Evolutionary conservation across 495 filamentous ascomycete species (phyloP), one percentile per base, ranked within the genome.

Genomic region (Podospora pseudopauciseta): DNA sequence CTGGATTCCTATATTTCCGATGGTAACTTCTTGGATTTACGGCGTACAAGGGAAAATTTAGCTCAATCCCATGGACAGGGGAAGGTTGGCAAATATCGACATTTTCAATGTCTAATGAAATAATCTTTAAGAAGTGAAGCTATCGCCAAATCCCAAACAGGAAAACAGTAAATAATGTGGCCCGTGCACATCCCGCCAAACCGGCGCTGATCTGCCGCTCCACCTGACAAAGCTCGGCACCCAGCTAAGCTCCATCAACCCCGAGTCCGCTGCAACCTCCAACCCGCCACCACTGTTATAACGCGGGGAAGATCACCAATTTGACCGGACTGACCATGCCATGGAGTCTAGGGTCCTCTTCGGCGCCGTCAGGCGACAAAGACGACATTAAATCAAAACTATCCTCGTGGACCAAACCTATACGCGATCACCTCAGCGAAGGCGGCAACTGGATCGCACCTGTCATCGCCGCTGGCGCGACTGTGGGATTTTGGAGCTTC

Each of bases 371-470:
- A 15, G 53, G 67, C 53, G 56, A 23, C 49, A 60, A 44, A 7
- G 56, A 71, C 56, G 65, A 71, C 19, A 59, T 63, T 11, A 56
- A 76, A 27, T 86, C 86, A 68, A 74, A 72, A 32, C 84, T 81
- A 44, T 57, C 39, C 4, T 63, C 64, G 0, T 15, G 34, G 19
- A 49, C 1, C 5, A 1, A 53, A 28, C 11, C 18, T 63, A 58
- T 71, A 65, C 62, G 90, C 89, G 70, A 80, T 16, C 87, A 89
- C 65, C 92, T 91, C 78, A 84, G 82, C 64, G 85, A 89, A 68
- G 85, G 88, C 0, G 79, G 86, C 65, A 91, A 87, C 63, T 79
- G 94, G 71, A 73, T 92, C 20, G 85, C 90, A 5, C 89, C 89
- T 1, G 65, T 89, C 19, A 80, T 93, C n/a, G 86, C 94, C 16